Conservation (phyloP, 1,284 basidiomycete species). For the Apiotrichum domesticum region DNA sequence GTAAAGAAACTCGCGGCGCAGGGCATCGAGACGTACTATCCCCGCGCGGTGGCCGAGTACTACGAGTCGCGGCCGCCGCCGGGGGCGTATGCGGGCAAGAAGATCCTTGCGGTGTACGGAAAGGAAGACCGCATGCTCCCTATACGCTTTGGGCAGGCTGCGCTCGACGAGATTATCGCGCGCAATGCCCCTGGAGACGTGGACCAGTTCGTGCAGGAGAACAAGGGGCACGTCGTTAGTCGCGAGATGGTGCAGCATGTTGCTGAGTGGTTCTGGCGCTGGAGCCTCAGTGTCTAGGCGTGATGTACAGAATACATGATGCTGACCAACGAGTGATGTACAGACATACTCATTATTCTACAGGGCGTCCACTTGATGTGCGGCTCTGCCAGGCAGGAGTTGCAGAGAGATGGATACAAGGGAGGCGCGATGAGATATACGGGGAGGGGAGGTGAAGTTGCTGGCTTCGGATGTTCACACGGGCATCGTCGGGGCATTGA, state of each 20-base stretch:
- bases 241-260: slow-evolving; percentile 4
- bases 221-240: slow-evolving; percentile 6
- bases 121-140: slow-evolving; percentile 43
- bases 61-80: slow-evolving; percentile 51
- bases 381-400: no score
- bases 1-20: slow-evolving; percentile 52
- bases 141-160: slow-evolving; percentile 14
- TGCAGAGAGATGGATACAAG: no score
- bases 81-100: slow-evolving; percentile 59
- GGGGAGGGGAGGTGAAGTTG: no score
- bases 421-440: no score
- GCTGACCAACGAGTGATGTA: no score
- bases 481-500: no score
- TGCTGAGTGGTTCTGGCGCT: slow-evolving; percentile 8
- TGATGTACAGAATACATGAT: no score
- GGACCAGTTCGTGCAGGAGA: not conserved
- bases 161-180: not conserved
- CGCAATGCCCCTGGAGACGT: not conserved
- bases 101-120: slow-evolving; percentile 62
- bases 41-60: slow-evolving; percentile 48
- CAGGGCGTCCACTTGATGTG: no score
- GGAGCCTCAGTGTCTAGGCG: not conserved
- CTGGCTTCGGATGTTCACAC: no score
- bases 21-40: not conserved
- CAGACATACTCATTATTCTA: no score